Base-by-base conservation (phyloP, 805 yeast genomes). In the Saturnispora dispora region DNA sequence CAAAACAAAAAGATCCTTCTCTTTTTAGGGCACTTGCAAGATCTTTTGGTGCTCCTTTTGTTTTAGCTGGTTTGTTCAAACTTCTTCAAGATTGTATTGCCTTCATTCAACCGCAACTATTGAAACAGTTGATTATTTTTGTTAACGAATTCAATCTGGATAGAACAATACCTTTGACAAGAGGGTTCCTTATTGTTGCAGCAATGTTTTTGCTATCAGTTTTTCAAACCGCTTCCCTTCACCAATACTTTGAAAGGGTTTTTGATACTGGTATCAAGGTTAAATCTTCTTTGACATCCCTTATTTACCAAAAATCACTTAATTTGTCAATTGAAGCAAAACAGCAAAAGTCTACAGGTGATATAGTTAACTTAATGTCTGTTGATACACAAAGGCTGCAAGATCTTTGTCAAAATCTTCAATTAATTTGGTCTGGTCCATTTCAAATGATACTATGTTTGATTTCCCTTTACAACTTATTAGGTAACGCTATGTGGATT, bases 401-500 rank as follows among this genome's bases (percentile, higher is more conserved):
- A 64, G 96, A 87, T 58, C 72, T 88, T 51, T 78, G 85, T 23
- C 89, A 86, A 63, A 79, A 83, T 66, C 78, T 89, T 55, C 84
- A 87, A 60, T 74, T 88, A 50, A 72, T 87, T 47, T 88, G 96
- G 95, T 88, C 96, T 1, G 96, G 96, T 46, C 97, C 97, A 1
- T 85, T 89, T 69, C 96, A 90, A 68, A 81, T 90, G 57, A 61
- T 75, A 23, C 68, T 90, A 52, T 88, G 97, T 73, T 73, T 90
- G 55, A 66, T 75, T 43, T 83, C 93, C 1, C 72, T 90, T 50
- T 78, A 88, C 65, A 76, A 78, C 4, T 69, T 90, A 44, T 67
- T 90, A 52, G 96, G 96, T 36, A 79, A 82, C 53, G 78, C 93
- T n/a, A 89, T 90, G 95, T 88, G 96, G 96, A 84, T 95, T 41